These are phyloP conservation scores for Periglandula ipomoeae DNA, from an alignment of 2,329 filamentous ascomycete genomes.

Conservation along the genomic window DNA sequence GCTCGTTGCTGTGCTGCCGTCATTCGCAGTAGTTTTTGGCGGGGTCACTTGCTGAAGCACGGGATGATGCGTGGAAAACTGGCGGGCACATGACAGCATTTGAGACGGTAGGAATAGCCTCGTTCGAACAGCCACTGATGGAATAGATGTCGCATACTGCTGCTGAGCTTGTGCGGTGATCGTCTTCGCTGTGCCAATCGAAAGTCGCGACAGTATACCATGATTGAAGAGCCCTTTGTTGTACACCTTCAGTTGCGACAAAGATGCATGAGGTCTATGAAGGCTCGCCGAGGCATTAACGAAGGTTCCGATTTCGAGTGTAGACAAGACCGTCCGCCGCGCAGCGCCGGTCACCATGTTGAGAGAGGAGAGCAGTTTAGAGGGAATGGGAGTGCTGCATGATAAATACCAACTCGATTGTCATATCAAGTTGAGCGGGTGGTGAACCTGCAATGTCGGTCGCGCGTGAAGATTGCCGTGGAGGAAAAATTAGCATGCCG, in stretches of 20 bases:
- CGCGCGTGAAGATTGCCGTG: not conserved
- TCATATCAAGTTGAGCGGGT: not conserved
- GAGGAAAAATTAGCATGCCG: not conserved
- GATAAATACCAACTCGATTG: slow-evolving; percentile 13
- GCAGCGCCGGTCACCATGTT: slow-evolving; percentile 41
- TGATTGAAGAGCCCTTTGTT: not conserved
- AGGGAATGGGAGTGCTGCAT: slow-evolving; percentile 19
- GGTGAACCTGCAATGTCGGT: not conserved
- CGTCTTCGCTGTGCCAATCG: not conserved
- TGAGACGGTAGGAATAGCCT: not conserved
- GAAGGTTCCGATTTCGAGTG: slow-evolving; percentile 26
- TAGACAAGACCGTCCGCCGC: slow-evolving; percentile 40
- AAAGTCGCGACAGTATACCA: not conserved
- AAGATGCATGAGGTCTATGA: slow-evolving; percentile 14
- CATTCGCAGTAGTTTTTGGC: slow-evolving; percentile 22
- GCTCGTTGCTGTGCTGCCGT: slow-evolving; percentile 25
- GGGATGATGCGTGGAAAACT: slow-evolving; percentile 20
- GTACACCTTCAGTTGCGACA: slow-evolving; percentile 1
- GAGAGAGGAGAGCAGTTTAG: slow-evolving; percentile 14
- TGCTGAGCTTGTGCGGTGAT: slow-evolving; percentile 1
- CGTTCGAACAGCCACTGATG: not conserved
- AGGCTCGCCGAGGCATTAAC: slow-evolving; percentile 11
- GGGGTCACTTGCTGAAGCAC: slow-evolving; percentile 16
- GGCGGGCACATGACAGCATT: slow-evolving; percentile 12
- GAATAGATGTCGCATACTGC: not conserved